phyloP scores from a whole-genome alignment of 768 basidiomycete species.

The Panellus pusillus region DNA sequence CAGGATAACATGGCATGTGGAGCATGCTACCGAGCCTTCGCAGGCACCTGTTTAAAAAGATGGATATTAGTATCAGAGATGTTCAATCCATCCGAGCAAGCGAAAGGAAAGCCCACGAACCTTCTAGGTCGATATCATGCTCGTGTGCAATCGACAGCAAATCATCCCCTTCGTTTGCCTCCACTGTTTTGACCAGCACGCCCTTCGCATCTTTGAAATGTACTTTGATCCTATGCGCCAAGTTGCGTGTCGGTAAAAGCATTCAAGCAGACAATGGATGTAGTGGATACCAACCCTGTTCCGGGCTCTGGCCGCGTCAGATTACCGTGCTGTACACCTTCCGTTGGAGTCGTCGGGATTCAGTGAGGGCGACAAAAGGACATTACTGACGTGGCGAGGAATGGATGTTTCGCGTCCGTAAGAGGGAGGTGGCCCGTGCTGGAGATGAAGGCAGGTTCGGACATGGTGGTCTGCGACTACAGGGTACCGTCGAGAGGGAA shows the following conservation, averaged over 20 bases:
- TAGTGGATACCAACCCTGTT: slow-evolving; percentile 52
- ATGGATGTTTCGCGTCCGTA: slow-evolving; percentile 14
- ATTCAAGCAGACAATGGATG: neutral
- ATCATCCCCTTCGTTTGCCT: slow-evolving; percentile 94
- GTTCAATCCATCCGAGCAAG: neutral
- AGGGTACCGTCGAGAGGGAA: slow-evolving; percentile 2
- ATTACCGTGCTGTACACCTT: slow-evolving; percentile 45
- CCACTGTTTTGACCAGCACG: slow-evolving; percentile 77
- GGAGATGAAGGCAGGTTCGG: neutral
- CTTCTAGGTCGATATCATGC: slow-evolving; percentile 94
- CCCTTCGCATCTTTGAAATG: slow-evolving; percentile 92
- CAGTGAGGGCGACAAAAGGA: neutral
- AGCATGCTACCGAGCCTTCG: slow-evolving; percentile 95
- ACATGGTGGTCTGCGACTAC: neutral
- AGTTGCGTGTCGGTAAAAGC: slow-evolving; percentile 2
- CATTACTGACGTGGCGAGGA: slow-evolving; percentile 11
- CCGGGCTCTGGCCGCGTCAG: slow-evolving; percentile 65
- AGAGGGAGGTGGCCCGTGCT: neutral
- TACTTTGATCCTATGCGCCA: slow-evolving; percentile 68
- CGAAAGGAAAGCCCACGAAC: slow-evolving; percentile 40
- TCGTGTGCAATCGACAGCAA: slow-evolving; percentile 90
- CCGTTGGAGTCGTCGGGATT: neutral
- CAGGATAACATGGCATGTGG: slow-evolving; percentile 94
- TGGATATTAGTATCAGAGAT: neutral
- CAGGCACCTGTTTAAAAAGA: slow-evolving; percentile 71